These are phyloP conservation scores for Ascochyta koolunga DNA, from an alignment of 2,329 filamentous ascomycete species.

Conservation along the genomic window DNA sequence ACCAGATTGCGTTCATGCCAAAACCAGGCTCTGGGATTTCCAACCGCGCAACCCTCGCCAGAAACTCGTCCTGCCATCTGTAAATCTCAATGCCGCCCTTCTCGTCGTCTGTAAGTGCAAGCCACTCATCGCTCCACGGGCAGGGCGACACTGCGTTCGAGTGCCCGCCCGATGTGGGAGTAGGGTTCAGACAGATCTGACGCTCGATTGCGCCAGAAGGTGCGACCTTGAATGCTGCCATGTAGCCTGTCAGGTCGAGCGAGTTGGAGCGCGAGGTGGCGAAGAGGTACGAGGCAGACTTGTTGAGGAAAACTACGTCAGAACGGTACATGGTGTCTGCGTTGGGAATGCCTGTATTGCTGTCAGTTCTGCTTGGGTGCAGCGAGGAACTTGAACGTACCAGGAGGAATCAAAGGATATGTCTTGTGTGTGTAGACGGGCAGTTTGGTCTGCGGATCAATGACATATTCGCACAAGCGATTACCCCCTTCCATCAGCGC, in stretches of 20 bases:
- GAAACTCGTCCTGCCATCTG: slow-evolving; percentile 80
- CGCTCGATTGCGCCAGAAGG: slow-evolving; percentile 73
- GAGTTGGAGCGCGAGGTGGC: slow-evolving; percentile 82
- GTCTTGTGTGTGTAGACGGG: slow-evolving; percentile 79
- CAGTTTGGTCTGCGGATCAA: slow-evolving; percentile 74
- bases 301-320: slow-evolving; percentile 78
- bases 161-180: slow-evolving; percentile 84
- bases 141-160: slow-evolving; percentile 87
- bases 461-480: slow-evolving; percentile 78
- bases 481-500: slow-evolving; percentile 91
- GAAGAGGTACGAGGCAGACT: slow-evolving; percentile 76
- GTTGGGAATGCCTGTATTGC: slow-evolving; percentile 51
- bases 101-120: slow-evolving; percentile 89
- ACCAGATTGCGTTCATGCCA: slow-evolving; percentile 97
- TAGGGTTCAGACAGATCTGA: slow-evolving; percentile 82
- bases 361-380: not conserved
- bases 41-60: slow-evolving; percentile 76
- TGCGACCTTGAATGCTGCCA: slow-evolving; percentile 76
- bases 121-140: slow-evolving; percentile 84
- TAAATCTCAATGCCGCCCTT: slow-evolving; percentile 88
- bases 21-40: slow-evolving; percentile 87
- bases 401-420: slow-evolving; percentile 81
- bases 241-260: slow-evolving; percentile 78
- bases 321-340: slow-evolving; percentile 73
- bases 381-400: slow-evolving; percentile 38